Evolutionary conservation across 108 stramenopile genomes (phyloP), one percentile per base, ranked within the genome.

Genomic region (Aurantiochytrium sp.): DNA sequence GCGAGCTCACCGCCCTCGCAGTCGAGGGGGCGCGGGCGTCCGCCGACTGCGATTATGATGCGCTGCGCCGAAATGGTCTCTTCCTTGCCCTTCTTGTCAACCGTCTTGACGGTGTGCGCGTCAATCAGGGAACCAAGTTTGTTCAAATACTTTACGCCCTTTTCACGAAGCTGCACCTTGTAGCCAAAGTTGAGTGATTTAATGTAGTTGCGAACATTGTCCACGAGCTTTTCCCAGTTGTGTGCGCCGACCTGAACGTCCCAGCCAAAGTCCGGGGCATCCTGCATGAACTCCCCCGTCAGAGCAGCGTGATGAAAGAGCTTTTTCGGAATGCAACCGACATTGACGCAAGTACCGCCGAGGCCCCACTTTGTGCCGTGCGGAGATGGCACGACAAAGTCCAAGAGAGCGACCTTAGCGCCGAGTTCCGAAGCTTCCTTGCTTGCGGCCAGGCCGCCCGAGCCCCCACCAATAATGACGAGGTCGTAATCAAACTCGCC

Each of bases 321-420:
- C 89, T 99, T 99, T 93, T 99, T 99, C 87, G 99, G 99, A 90
- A 99, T 99, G 93, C 99, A 99, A 28, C 99, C 94, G 14, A 95
- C 95, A 76, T 95, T 95, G 89, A 99, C 99, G 91, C 98, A 99
- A 4, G 98, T 99, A 29, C 99, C 99, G 18, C 99, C 99, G 29
- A 99, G 91, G 23, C 98, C 98, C 98, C 98, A 98, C 35, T 92
- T 94, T 87, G 96, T 96, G 87, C 98, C 98, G 21, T 93, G 93
- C 5, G 97, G 97, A 59, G 94, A 95, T 10, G 99, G 99, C 87
- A 98, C 98, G 90, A 99, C 98, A 90, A 95, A 98, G 91, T 99
- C 99, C 49, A 98, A 91, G 25, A 97, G 93, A 57, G 98, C 97
- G 8, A 98, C 98, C 51, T 93, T 95, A 88, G 98, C 97, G 29